Evolutionary conservation across 768 basidiomycete genomes (phyloP), one percentile per base, ranked within the genome.

Genomic region (Trametes sanguinea): DNA sequence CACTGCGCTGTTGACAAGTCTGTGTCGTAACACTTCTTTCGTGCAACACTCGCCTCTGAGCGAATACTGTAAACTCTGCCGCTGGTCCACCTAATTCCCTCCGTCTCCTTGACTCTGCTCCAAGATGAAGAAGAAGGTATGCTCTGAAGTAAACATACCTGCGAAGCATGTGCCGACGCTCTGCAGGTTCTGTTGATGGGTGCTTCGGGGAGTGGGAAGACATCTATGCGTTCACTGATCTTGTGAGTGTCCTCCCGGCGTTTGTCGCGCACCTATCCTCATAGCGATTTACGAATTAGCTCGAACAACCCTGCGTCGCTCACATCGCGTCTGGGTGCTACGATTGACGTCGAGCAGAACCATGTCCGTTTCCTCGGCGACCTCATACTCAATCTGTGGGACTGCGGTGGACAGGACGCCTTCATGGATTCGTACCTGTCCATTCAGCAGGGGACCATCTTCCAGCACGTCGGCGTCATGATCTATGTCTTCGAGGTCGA

Each of bases 401-500:
- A 99, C 76, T 98, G 97, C 68, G 97, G 96, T 45, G 97, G 97
- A 7, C 97, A 99, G 75, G 94, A 97, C 73, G 86, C 94, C 13
- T 98, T 97, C 80, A 95, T 98, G 88, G 95, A 98, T 75, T 90
- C 91, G 32, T 98, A 98, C 76, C 89, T 99, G 60, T 88, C 89
- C 39, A 85, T 89, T 0, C 94, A 98, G 72, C 89, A 93, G 62
- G 82, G 88, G n/a, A 95, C 90, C 37, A 96, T 98, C 66, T 99
- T 99, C 78, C 87, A 91, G 69, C 92, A 98, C 71, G 97, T 98
- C 59, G 94, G 93, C 30, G 93, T 98, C 60, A 85, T 98, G 76
- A 98, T 99, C 69, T 99, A 99, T 76, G 97, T 99, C 10, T 98
- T 99, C 66, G 97, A 98, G 73, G 89, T 95, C 57, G 95, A 94